phyloP scores from a whole-genome alignment of 1,284 basidiomycete species.

The Fomitopsis pinicola region DNA sequence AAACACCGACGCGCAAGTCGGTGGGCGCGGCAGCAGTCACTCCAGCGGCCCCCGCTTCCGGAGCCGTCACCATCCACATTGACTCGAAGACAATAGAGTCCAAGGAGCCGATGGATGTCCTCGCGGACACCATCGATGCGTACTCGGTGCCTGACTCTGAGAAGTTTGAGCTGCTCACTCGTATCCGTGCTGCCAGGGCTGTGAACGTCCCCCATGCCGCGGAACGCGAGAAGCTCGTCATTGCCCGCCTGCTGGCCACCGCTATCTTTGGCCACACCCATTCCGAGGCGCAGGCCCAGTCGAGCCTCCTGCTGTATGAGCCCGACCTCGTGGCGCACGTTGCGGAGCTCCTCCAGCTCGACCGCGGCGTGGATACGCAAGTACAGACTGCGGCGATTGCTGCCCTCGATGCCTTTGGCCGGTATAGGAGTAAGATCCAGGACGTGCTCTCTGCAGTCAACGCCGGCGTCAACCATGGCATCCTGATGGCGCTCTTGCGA shows the following conservation, averaged over 20 bases:
- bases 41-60: conserved; percentile 28
- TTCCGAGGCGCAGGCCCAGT: conserved; percentile 72
- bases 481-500: conserved; percentile 84
- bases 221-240: conserved; percentile 78
- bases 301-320: conserved; percentile 90
- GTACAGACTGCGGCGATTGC: conserved; percentile 85
- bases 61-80: conserved; percentile 63
- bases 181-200: conserved; percentile 76
- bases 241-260: conserved; percentile 82
- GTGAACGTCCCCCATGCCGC: conserved; percentile 54
- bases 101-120: conserved; percentile 66
- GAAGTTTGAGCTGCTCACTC: conserved; percentile 87
- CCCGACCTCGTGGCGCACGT: conserved; percentile 86
- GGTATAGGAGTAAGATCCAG: conserved; percentile 78
- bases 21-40: conserved; percentile 11
- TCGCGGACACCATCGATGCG: conserved; percentile 72
- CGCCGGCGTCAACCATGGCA: conserved; percentile 95
- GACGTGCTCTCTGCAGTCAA: conserved; percentile 92
- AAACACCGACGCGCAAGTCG: conserved; percentile 29
- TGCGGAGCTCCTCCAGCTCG: conserved; percentile 85
- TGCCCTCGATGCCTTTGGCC: conserved; percentile 85
- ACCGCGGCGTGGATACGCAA: conserved; percentile 59
- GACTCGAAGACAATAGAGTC: conserved; percentile 54
- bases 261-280: conserved; percentile 88
- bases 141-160: conserved; percentile 79